These are phyloP conservation scores for Saccharomycopsis microspora DNA, from an alignment of 805 yeast genomes.

Conservation along the genomic window DNA sequence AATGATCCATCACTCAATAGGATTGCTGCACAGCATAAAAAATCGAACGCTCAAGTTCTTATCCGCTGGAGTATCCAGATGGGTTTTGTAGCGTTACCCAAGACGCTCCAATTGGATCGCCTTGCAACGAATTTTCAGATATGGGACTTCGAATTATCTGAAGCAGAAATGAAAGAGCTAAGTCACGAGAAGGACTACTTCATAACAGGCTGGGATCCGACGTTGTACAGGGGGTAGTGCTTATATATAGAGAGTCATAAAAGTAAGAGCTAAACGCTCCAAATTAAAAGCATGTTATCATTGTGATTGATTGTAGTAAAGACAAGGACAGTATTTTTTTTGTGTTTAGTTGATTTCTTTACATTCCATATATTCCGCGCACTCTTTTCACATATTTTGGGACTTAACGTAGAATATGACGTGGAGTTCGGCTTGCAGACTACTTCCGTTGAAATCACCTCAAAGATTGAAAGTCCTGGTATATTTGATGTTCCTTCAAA, in stretches of 20 bases:
- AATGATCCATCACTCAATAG: slow-evolving; percentile 23
- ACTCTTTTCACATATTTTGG: no score
- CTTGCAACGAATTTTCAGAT: slow-evolving; percentile 26
- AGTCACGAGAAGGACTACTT: slow-evolving; percentile 23
- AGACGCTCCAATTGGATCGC: slow-evolving; percentile 22
- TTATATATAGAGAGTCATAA: neutral
- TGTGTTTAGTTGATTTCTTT: neutral
- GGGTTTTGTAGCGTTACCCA: slow-evolving; percentile 24
- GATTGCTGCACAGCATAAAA: slow-evolving; percentile 28
- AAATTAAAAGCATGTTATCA: neutral
- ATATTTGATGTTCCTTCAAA: no score
- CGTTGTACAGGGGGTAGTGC: slow-evolving; percentile 9
- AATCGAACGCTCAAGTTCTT: slow-evolving; percentile 34
- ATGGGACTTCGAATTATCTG: slow-evolving; percentile 27
- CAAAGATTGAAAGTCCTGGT: no score
- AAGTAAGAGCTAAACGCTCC: neutral
- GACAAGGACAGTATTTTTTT: neutral
- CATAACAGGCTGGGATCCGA: slow-evolving; percentile 17
- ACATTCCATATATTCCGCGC: neutral
- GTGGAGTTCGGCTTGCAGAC: no score
- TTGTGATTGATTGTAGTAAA: neutral
- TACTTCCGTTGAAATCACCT: no score
- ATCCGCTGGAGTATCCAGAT: slow-evolving; percentile 38
- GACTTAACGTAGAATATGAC: no score
- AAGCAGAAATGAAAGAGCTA: slow-evolving; percentile 24